Conservation (phyloP, 2,329 filamentous ascomycete genomes). For the Fusarium guadeloupense region DNA sequence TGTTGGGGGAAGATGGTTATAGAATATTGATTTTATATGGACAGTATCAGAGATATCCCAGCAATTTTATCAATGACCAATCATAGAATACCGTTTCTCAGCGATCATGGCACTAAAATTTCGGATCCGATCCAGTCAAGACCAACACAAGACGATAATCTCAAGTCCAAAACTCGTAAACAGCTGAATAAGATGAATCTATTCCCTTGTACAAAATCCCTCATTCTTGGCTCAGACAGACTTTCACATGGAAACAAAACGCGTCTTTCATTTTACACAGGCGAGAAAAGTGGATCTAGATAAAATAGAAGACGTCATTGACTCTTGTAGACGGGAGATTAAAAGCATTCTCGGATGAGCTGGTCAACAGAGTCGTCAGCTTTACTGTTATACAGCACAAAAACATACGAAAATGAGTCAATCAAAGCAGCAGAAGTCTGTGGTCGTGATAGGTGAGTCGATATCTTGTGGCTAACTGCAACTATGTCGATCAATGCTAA, state of each 20-base stretch:
- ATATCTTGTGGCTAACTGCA: accelerated
- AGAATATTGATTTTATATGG: slow-evolving; percentile 1
- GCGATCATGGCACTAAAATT: not conserved
- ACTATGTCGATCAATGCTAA: not conserved
- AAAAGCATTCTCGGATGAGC: slow-evolving; percentile 10
- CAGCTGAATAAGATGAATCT: not conserved
- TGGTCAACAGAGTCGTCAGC: not conserved
- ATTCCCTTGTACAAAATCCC: slow-evolving; percentile 2
- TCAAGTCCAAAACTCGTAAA: not conserved
- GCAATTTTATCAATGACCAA: not conserved
- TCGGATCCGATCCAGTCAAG: not conserved
- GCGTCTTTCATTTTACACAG: slow-evolving; percentile 7
- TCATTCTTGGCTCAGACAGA: not conserved
- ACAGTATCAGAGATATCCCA: not conserved
- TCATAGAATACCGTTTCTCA: slow-evolving; percentile 12
- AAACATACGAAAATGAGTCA: slow-evolving; percentile 11
- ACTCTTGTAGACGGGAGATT: slow-evolving; percentile 18
- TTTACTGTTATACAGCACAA: not conserved
- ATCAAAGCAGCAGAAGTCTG: slow-evolving; percentile 37
- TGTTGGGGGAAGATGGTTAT: slow-evolving; percentile 3
- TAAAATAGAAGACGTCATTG: slow-evolving; percentile 35
- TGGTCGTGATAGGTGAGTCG: slow-evolving; percentile 43
- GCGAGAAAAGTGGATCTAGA: slow-evolving; percentile 15
- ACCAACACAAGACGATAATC: not conserved
- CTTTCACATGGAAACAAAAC: slow-evolving; percentile 12